Percentiles rank a stretch among this genome's conserved stretches.
phyloP scores from a whole-genome alignment of 352 stramenopile species.

The Globisporangium spinosum region DNA sequence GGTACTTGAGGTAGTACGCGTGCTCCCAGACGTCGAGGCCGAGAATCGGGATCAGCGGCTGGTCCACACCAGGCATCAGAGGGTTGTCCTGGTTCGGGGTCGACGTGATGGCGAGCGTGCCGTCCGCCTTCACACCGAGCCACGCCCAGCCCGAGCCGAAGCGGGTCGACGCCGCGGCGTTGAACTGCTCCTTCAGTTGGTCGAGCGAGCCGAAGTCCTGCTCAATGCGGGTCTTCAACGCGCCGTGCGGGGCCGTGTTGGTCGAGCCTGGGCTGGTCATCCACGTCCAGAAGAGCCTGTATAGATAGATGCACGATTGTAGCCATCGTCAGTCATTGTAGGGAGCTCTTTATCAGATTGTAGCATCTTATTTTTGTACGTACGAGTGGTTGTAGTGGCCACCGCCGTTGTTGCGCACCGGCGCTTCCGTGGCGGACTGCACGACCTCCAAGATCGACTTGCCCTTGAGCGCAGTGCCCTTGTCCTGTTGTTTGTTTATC shows the following conservation, averaged over 20 bases:
- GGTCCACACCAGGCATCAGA: slow-evolving; percentile 75
- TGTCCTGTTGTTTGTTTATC: slow-evolving; percentile 33
- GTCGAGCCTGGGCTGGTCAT: slow-evolving; percentile 79
- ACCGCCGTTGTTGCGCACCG: slow-evolving; percentile 83
- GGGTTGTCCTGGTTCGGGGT: slow-evolving; percentile 95
- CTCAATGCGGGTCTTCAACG: slow-evolving; percentile 83
- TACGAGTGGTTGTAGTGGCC: slow-evolving; percentile 84
- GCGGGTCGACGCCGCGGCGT: slow-evolving; percentile 73
- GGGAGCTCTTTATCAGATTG: too few species aligned
- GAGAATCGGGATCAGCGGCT: slow-evolving; percentile 91
- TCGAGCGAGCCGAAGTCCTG: slow-evolving; percentile 90
- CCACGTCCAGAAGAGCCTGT: slow-evolving; percentile 91
- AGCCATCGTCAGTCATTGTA: neutral
- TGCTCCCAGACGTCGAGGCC: slow-evolving; percentile 96
- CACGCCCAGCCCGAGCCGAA: slow-evolving; percentile 92
- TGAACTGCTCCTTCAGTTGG: slow-evolving; percentile 89
- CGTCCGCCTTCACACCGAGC: slow-evolving; percentile 84
- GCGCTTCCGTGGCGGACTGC: slow-evolving; percentile 61
- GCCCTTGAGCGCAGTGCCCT: slow-evolving; percentile 60
- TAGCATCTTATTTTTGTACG: slow-evolving; percentile 7
- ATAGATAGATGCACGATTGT: neutral
- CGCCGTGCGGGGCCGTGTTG: slow-evolving; percentile 75
- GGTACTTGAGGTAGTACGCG: slow-evolving; percentile 96
- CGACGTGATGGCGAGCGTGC: slow-evolving; percentile 92
- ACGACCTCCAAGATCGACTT: slow-evolving; percentile 85